Percentiles rank a stretch among this genome's conserved stretches.
These are phyloP conservation scores for Pythium aristosporum DNA, from an alignment of 352 stramenopile species.

Conservation along the genomic window DNA sequence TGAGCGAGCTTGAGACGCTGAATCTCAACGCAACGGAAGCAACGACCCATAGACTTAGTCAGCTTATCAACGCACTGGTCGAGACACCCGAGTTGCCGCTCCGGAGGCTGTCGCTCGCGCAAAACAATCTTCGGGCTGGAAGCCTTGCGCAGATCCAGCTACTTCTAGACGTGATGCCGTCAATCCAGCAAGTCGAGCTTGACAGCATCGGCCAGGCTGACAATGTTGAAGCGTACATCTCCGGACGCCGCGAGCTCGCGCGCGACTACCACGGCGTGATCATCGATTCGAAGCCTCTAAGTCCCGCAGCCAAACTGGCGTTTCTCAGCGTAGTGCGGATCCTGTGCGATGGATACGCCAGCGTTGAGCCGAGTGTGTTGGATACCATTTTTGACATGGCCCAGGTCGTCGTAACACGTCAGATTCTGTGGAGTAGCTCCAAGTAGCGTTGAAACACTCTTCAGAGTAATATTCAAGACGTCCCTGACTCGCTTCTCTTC, in stretches of 20 bases:
- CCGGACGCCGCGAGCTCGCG: background rate
- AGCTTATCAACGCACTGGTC: slow-evolving; percentile 5
- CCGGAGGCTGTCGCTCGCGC: slow-evolving; percentile 11
- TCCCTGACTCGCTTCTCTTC: too few species aligned
- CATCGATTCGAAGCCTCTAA: background rate
- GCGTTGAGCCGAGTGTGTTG: slow-evolving; percentile 3
- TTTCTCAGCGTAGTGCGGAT: slow-evolving; percentile 9
- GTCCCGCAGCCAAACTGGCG: slow-evolving; percentile 3
- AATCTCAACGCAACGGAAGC: slow-evolving; percentile 4
- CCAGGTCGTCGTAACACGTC: background rate
- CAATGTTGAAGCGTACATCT: slow-evolving; percentile 10
- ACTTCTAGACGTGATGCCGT: slow-evolving; percentile 2
- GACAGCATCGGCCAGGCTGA: slow-evolving; percentile 13
- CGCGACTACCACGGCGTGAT: slow-evolving; percentile 12
- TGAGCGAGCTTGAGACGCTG: slow-evolving; percentile 1
- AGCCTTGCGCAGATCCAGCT: slow-evolving; percentile 5
- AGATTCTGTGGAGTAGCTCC: background rate
- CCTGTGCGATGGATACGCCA: background rate
- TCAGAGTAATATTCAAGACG: too few species aligned
- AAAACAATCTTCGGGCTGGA: slow-evolving; percentile 2
- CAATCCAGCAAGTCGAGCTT: slow-evolving; percentile 13
- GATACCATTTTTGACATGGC: slow-evolving; percentile 8
- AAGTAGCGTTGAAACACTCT: background rate
- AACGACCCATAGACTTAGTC: background rate
- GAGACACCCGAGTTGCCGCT: background rate